Evolutionary conservation across 2,329 filamentous ascomycete species (phyloP).

Genomic region (Cordyceps pruinosa): DNA sequence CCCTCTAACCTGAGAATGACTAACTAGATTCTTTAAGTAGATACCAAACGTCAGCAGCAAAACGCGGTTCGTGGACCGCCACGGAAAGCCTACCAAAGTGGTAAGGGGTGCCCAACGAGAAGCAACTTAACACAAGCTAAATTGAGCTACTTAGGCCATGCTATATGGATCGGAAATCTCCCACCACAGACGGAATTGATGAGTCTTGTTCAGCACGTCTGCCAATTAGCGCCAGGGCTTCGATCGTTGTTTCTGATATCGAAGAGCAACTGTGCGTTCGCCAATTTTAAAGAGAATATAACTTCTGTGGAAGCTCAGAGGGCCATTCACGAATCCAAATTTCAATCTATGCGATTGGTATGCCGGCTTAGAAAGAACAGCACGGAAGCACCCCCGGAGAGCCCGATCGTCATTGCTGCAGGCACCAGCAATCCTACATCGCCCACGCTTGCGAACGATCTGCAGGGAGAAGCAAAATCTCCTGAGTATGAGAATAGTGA

Average conservation of each 20-base stretch:
- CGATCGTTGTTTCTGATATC: constrained; percentile 91
- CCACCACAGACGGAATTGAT: constrained; percentile 76
- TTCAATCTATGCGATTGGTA: constrained; percentile 77
- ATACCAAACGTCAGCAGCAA: neutral
- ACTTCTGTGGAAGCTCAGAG: constrained; percentile 71
- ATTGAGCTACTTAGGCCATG: constrained; percentile 53
- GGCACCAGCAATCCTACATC: constrained; percentile 7
- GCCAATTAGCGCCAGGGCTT: constrained; percentile 67
- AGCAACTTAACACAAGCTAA: constrained; percentile 9
- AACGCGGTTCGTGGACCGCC: constrained; percentile 38
- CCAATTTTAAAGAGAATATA: constrained; percentile 81
- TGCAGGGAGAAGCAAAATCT: neutral
- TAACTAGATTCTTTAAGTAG: neutral
- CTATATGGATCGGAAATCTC: constrained; percentile 92
- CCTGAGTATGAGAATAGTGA: neutral
- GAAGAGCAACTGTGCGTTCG: constrained; percentile 95
- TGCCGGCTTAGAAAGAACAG: constrained; percentile 62
- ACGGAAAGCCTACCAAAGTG: constrained; percentile 53
- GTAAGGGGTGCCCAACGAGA: constrained; percentile 32
- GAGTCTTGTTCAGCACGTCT: constrained; percentile 86
- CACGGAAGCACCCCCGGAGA: neutral
- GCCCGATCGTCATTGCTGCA: neutral
- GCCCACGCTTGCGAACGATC: neutral
- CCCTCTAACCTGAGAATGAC: neutral
- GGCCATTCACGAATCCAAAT: constrained; percentile 84